These are phyloP conservation scores for Talaromyces proteolyticus DNA, from an alignment of 495 filamentous ascomycete genomes.

Conservation along the genomic window DNA sequence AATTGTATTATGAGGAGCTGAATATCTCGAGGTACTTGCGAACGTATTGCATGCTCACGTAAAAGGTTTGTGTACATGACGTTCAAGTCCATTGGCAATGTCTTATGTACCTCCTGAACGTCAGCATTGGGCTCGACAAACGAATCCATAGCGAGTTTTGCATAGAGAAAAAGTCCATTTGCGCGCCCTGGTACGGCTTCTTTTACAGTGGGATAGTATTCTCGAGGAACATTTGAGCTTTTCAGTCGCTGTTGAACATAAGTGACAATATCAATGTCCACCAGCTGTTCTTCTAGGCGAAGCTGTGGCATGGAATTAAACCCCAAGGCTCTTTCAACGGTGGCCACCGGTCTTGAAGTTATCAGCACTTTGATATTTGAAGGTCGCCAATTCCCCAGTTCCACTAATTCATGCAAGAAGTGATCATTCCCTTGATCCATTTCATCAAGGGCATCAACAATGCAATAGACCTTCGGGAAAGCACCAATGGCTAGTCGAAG, in stretches of 20 bases:
- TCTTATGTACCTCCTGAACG: slow-evolving; percentile 13
- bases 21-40: slow-evolving; percentile 22
- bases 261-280: slow-evolving; percentile 33
- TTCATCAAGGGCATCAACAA: slow-evolving; percentile 46
- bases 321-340: slow-evolving; percentile 6
- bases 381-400: slow-evolving; percentile 30
- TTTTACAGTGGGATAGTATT: not conserved
- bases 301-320: slow-evolving; percentile 15
- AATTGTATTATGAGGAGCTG: slow-evolving; percentile 38
- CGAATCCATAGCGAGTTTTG: slow-evolving; percentile 39
- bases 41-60: slow-evolving; percentile 27
- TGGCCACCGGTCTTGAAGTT: slow-evolving; percentile 29
- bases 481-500: slow-evolving; percentile 15
- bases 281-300: slow-evolving; percentile 25
- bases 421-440: slow-evolving; percentile 31
- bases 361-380: slow-evolving; percentile 33
- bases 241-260: slow-evolving; percentile 27
- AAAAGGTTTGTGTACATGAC: slow-evolving; percentile 43
- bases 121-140: slow-evolving; percentile 19
- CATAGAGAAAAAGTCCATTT: slow-evolving; percentile 18
- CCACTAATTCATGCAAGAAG: slow-evolving; percentile 24
- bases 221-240: slow-evolving; percentile 5
- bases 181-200: not conserved
- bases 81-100: slow-evolving; percentile 29
- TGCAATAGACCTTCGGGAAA: slow-evolving; percentile 32